Base-by-base conservation (phyloP, 257 asterid species). In the Anisodus acutangulus region DNA sequence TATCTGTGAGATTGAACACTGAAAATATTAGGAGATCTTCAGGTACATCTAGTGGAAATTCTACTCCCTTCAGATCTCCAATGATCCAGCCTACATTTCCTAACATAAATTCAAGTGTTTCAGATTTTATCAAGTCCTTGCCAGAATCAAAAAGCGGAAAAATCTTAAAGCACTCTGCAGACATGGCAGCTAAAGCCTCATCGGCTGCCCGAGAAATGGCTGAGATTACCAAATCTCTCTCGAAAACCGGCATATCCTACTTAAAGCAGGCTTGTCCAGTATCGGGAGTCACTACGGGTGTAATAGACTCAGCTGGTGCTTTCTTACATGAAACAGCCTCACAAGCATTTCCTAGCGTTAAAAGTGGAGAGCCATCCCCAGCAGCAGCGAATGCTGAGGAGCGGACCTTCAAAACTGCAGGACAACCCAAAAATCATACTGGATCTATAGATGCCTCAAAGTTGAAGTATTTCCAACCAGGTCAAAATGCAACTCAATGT, bases 71-170 rank as follows among this genome's bases (percentile, higher is more conserved):
- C 84, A 80, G 87, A 43, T 76, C 92, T 0, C 90, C 97, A 9
- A 71, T 17, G 39, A 85, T 82, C 51, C 87, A 74, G 74, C 82
- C 70, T 43, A 82, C 85, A 4, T 81, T 80, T 5, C 90, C 80
- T 35, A 87, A 85, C 86, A 67, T 88, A 80, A 88, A 26, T 79
- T 43, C 82, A 4, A 84, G 84, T 63, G 85, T 89, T n/a, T 84
- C 92, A 22, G 92, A 92, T 45, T 69, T 88, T 74, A 82, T 86
- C 59, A 90, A 86, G 63, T 84, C 91, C 22, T 74, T 92, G 47
- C 97, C 94, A 0, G 93, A 86, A 82, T 92, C 95, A 17, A 53
- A 94, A 2, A 87, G 88, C 11, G 93, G 81, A 22, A 66, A 89
- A 0, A 60, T 90, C 60, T 1, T 72, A 79, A 93, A 91, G 87